These are phyloP conservation scores for Fusarium avenaceum DNA, from an alignment of 2,329 filamentous ascomycete species.

Conservation along the genomic window DNA sequence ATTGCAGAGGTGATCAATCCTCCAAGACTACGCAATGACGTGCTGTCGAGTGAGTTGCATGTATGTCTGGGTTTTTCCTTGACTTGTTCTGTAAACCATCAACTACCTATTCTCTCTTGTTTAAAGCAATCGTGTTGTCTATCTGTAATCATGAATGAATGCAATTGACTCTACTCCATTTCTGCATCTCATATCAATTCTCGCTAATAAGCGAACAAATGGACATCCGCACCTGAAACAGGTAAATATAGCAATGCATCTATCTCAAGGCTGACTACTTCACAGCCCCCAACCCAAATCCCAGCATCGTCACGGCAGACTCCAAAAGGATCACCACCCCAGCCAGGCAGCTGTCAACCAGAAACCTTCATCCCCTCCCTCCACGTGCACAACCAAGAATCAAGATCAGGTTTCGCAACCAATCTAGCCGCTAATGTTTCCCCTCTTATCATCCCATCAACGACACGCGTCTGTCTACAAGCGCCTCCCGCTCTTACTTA, in stretches of 20 bases:
- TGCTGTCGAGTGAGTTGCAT: neutral
- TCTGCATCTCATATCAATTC: neutral
- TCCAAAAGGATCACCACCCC: neutral
- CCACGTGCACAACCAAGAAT: neutral
- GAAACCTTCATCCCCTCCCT: neutral
- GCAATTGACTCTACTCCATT: neutral
- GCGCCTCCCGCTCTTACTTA: neutral
- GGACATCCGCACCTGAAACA: slow-evolving; percentile 9
- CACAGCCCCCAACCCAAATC: slow-evolving; percentile 1
- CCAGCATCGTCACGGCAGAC: neutral
- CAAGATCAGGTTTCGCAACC: neutral
- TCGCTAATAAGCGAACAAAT: too few relatives aligned
- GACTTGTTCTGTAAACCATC: neutral
- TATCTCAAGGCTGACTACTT: slow-evolving; percentile 1
- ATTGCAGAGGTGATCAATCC: slow-evolving; percentile 15
- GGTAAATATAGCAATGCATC: slow-evolving; percentile 7
- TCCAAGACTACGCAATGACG: slow-evolving; percentile 16
- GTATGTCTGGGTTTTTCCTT: slow-evolving; percentile 5
- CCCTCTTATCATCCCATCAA: neutral
- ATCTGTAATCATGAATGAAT: neutral
- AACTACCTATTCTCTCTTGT: neutral
- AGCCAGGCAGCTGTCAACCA: neutral
- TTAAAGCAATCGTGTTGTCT: neutral
- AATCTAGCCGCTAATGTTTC: neutral
- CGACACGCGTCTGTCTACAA: neutral